phyloP scores from a whole-genome alignment of 306 rosid genomes.

The Albizia julibrissin region DNA sequence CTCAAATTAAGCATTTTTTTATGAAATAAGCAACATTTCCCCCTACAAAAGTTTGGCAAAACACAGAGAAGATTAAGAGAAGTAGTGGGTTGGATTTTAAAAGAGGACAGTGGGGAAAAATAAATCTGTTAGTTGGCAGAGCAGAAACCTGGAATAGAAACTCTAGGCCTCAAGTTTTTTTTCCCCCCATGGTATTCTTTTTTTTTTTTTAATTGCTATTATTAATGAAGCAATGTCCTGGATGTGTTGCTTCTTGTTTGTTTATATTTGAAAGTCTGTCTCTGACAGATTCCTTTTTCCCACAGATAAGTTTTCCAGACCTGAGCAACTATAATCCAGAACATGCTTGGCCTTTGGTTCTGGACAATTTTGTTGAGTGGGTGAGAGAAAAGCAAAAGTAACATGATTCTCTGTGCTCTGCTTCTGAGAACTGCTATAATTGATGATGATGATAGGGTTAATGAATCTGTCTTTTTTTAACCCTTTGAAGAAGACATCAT shows the following conservation, averaged over 20 bases:
- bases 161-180: background rate
- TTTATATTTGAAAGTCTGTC: background rate
- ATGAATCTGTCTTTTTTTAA: conserved; percentile 25
- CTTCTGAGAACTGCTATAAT: conserved; percentile 33
- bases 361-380: conserved; percentile 97
- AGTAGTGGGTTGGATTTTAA: background rate
- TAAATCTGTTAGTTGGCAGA: too few species aligned
- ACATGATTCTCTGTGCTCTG: conserved; percentile 43
- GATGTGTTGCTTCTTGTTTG: background rate
- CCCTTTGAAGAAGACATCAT: conserved; percentile 18
- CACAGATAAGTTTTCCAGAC: conserved; percentile 83
- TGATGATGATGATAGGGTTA: conserved; percentile 24
- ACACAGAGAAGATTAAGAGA: background rate
- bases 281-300: conserved; percentile 5
- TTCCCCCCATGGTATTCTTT: background rate
- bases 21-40: background rate
- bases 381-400: conserved; percentile 59
- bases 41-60: background rate
- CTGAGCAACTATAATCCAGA: conserved; percentile 73
- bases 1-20: background rate
- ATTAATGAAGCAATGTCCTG: background rate
- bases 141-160: background rate
- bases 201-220: background rate
- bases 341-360: conserved; percentile 96
- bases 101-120: too few species aligned